Evolutionary conservation across 768 basidiomycete species (phyloP), one percentile per base, ranked within the genome.

Genomic region (Termitomyces sp.): DNA sequence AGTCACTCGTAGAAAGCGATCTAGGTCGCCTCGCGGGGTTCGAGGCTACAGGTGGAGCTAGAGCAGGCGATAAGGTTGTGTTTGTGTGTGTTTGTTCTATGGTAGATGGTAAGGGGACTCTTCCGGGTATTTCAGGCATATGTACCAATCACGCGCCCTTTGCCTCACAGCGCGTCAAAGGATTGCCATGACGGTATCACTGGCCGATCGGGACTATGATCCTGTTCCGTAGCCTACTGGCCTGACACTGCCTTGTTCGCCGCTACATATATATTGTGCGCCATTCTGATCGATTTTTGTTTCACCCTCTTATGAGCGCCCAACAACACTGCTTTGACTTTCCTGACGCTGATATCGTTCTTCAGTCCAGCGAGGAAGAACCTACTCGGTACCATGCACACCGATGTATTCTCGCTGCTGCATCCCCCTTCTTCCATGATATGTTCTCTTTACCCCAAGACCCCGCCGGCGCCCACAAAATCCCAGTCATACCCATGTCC

Each of bases 391-490:
- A 89, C 64, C 77, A 73, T 41, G 80, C 84, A 32, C 88, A 88
- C 69, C 76, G 77, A 58, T 81, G 78, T 67, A 78, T 90, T 59
- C 79, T 91, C 47, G 71, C 81, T 11, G 73, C 76, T 5, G 84
- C 85, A 1, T 90, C 89, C 5, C 77, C 83, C 2, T 86, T 90
- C 71, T 91, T 90, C 69, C 66, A 69, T 51, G 80, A 85, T 54
- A 83, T 89, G 84, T 85, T 90, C 64, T 68, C 81, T 21, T 72
- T 89, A 17, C 86, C 88, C 5, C 86, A 88, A 60, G 62, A 41
- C 44, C 69, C 56, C 35, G 57, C 12, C 7, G 45, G 27, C 48
- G 58, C n/a, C 42, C 59, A 65, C 17, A 58, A 61, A 16, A 65
- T 69, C 25, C 82, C 83, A 10, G 61, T 81, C 47, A 75, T 90